Percentiles rank a stretch among this genome's conserved stretches.
Conservation (phyloP, 1,139 yeast species). For the Diutina ranongensis region DNA sequence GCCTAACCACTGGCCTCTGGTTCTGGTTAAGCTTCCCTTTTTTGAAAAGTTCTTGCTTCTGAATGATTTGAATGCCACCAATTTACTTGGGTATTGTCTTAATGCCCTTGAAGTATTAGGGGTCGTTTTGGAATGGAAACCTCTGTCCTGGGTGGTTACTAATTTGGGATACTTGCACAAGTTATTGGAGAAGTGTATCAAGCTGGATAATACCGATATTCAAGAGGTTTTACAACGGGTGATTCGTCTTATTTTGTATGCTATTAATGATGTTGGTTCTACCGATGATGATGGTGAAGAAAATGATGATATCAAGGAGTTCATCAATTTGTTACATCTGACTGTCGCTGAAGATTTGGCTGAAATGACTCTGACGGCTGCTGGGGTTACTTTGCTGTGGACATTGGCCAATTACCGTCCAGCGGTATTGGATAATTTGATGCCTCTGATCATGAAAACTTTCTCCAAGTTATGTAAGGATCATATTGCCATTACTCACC, state of each 20-base stretch:
- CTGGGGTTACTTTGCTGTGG: conserved; percentile 84
- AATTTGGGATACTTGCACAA: conserved; percentile 59
- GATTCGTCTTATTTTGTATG: conserved; percentile 49
- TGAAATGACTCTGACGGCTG: conserved; percentile 73
- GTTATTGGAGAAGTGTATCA: conserved; percentile 70
- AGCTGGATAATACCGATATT: conserved; percentile 74
- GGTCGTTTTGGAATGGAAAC: conserved; percentile 73
- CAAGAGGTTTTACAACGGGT: conserved; percentile 76
- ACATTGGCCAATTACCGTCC: conserved; percentile 70
- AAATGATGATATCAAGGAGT: conserved; percentile 47
- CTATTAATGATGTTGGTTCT: conserved; percentile 32
- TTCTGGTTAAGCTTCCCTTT: conserved; percentile 67
- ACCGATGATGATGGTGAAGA: conserved; percentile 29
- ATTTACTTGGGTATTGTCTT: conserved; percentile 61
- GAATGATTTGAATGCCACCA: conserved; percentile 57
- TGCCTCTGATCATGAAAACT: conserved; percentile 73
- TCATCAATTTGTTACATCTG: conserved; percentile 48
- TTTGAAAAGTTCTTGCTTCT: conserved; percentile 80
- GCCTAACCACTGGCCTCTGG: conserved; percentile 76
- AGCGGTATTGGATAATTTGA: conserved; percentile 55
- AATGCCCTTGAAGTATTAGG: conserved; percentile 87
- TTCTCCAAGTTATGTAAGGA: conserved; percentile 84
- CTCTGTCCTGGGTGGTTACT: conserved; percentile 63
- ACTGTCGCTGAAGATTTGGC: conserved; percentile 79
- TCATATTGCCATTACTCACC: conserved; percentile 63